Evolutionary conservation across 192 early-diverging fungal species (phyloP).

Genomic region (Phycomyces nitens): DNA sequence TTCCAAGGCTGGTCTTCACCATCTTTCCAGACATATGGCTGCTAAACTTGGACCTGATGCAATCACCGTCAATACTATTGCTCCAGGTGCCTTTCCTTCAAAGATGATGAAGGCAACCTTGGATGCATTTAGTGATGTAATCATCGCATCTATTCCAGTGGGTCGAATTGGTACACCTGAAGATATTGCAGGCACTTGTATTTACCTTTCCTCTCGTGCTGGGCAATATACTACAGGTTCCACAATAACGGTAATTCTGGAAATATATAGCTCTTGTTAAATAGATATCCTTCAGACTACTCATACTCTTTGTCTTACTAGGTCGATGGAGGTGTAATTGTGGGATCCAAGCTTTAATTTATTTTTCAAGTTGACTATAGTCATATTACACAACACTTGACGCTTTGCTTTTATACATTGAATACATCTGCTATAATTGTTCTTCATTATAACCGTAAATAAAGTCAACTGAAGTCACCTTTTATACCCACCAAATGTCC

Average conservation of each 20-base stretch:
- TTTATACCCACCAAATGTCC: too few relatives aligned
- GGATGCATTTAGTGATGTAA: conserved; percentile 46
- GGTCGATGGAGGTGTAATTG: too few relatives aligned
- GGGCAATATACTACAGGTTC: conserved; percentile 57
- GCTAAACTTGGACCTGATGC: conserved; percentile 52
- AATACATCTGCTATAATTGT: too few relatives aligned
- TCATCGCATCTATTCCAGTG: conserved; percentile 55
- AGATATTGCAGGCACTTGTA: conserved; percentile 82
- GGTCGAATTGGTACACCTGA: conserved; percentile 74
- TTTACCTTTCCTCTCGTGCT: conserved; percentile 76
- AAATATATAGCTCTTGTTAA: too few relatives aligned
- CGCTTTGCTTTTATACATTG: too few relatives aligned
- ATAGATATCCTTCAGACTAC: too few relatives aligned
- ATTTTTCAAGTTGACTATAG: too few relatives aligned
- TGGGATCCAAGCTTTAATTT: too few relatives aligned
- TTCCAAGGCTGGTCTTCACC: conserved; percentile 77
- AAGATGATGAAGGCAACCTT: conserved; percentile 74
- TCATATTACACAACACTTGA: too few relatives aligned
- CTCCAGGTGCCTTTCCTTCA: conserved; percentile 69
- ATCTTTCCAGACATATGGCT: conserved; percentile 64
- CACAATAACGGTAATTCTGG: neutral
- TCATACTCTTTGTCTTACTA: too few relatives aligned
- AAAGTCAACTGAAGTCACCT: too few relatives aligned
- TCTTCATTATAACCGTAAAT: too few relatives aligned
- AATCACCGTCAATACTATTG: conserved; percentile 67